Conservation (phyloP, 345 rosid species). For the Eucalyptus erythrocorys region DNA sequence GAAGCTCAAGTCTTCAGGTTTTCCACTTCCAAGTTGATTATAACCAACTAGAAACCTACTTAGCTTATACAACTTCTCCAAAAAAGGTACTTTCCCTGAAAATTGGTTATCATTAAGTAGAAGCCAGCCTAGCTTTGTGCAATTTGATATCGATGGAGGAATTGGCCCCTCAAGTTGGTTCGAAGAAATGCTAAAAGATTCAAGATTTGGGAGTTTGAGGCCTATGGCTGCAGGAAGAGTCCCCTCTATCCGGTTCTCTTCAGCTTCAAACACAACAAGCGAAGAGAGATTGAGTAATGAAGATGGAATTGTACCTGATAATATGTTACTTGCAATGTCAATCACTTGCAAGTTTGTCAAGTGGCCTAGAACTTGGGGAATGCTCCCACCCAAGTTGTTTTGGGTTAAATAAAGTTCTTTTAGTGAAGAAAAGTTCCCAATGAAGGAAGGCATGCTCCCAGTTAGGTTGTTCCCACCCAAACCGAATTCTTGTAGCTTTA, state of each 20-base stretch:
- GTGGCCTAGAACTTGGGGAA: not conserved
- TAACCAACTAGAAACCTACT: not conserved
- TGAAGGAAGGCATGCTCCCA: not conserved
- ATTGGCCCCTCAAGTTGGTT: not conserved
- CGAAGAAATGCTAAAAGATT: rapidly evolving
- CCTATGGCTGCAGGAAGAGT: not conserved
- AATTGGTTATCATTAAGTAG: not conserved
- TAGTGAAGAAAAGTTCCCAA: not conserved
- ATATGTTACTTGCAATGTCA: not conserved
- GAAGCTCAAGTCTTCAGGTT: not conserved
- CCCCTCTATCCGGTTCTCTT: not conserved
- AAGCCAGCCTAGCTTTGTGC: not conserved
- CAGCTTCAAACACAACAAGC: not conserved
- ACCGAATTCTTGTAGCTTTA: not conserved
- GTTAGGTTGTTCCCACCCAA: not conserved
- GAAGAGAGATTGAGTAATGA: not conserved
- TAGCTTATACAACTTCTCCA: not conserved
- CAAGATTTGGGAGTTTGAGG: not conserved
- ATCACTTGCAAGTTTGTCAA: not conserved
- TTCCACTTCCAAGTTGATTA: not conserved
- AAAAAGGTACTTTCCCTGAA: not conserved
- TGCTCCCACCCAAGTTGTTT: not conserved
- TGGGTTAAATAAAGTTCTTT: not conserved
- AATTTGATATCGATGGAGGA: not conserved
- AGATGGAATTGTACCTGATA: not conserved